Conservation (phyloP, 2,329 filamentous ascomycete genomes). For the Blastomyces silverae region DNA sequence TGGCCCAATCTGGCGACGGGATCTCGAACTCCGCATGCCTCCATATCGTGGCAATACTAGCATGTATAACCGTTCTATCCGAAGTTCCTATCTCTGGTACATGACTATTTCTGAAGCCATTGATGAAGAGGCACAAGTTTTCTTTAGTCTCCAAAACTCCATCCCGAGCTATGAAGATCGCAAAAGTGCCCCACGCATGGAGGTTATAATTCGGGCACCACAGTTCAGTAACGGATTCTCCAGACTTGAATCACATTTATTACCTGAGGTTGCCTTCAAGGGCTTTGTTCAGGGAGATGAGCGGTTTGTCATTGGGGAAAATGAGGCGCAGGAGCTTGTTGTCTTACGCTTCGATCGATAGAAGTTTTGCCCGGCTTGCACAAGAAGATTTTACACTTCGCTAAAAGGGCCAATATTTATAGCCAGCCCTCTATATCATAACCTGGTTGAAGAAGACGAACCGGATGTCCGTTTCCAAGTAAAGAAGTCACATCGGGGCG, state of each 20-base stretch:
- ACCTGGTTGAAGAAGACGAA: not conserved
- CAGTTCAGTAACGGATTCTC: not conserved
- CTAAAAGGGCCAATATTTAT: not conserved
- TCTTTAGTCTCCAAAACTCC: slow-evolving; percentile 34
- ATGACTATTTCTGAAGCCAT: slow-evolving; percentile 34
- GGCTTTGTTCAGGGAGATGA: slow-evolving; percentile 55
- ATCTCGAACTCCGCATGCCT: slow-evolving; percentile 43
- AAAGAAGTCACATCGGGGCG: too few species aligned
- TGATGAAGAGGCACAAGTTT: slow-evolving; percentile 30
- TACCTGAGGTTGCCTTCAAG: slow-evolving; percentile 46
- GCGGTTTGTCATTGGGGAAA: slow-evolving; percentile 57
- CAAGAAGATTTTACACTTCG: not conserved
- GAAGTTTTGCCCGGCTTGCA: not conserved
- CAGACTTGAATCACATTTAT: slow-evolving; percentile 33
- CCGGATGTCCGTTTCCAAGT: not conserved
- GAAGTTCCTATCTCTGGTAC: slow-evolving; percentile 31
- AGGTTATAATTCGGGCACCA: not conserved
- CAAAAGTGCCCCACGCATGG: not conserved
- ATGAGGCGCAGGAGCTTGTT: slow-evolving; percentile 46
- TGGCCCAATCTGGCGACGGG: slow-evolving; percentile 48
- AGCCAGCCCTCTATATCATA: not conserved
- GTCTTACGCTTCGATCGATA: slow-evolving; percentile 46
- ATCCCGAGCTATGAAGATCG: not conserved
- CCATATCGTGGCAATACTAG: slow-evolving; percentile 40
- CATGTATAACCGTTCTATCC: slow-evolving; percentile 32